phyloP scores from a whole-genome alignment of 2,329 filamentous ascomycete species.

The Sarocladium brachiariae region DNA sequence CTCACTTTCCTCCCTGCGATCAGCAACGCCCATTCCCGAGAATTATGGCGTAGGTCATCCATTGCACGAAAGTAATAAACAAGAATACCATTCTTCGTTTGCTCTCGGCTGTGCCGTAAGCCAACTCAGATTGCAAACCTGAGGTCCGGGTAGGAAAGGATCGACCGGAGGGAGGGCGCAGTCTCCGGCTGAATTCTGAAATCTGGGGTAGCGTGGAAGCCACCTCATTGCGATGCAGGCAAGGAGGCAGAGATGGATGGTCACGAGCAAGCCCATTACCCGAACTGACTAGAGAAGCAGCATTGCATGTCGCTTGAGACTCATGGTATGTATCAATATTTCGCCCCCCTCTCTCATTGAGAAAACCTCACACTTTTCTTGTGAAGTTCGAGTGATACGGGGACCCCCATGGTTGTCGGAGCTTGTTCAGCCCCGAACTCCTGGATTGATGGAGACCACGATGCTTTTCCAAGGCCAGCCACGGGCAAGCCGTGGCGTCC shows the following conservation, averaged over 20 bases:
- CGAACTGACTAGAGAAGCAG: not conserved
- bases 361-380: too few relatives aligned
- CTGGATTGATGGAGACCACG: not conserved
- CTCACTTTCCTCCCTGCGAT: not conserved
- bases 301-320: not conserved
- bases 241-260: not conserved
- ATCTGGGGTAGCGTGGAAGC: slow-evolving; percentile 9
- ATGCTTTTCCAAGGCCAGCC: not conserved
- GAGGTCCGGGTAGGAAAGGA: slow-evolving; percentile 2
- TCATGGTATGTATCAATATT: too few relatives aligned
- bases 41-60: too few relatives aligned
- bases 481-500: not conserved
- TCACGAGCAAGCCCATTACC: not conserved
- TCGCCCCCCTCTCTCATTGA: too few relatives aligned
- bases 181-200: slow-evolving; percentile 8
- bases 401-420: too few relatives aligned
- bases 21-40: not conserved
- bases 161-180: slow-evolving; percentile 2
- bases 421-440: too few relatives aligned
- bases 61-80: not conserved
- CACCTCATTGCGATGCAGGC: not conserved
- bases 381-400: too few relatives aligned
- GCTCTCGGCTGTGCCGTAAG: not conserved
- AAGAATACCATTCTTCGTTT: too few relatives aligned
- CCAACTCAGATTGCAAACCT: not conserved